Conservation (phyloP, 2,329 filamentous ascomycete genomes). For the Calonectria leucothoes region DNA sequence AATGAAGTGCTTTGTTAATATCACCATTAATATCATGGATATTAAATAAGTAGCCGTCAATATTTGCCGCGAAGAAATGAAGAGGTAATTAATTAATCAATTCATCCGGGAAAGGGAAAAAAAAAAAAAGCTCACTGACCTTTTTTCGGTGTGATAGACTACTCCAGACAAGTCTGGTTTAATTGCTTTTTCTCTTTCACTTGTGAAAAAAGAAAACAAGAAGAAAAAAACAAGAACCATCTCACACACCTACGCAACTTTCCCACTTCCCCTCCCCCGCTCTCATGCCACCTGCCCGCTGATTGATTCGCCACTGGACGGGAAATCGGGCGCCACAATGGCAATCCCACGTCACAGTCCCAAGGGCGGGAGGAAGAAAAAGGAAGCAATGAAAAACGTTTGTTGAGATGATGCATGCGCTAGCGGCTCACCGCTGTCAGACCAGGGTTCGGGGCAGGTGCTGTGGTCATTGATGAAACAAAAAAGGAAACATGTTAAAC, state of each 20-base stretch:
- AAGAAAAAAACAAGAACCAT: not conserved
- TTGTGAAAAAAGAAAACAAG: not conserved
- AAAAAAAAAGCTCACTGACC: not conserved
- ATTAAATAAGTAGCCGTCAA: not conserved
- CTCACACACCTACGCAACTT: not conserved
- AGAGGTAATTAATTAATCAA: too few relatives aligned
- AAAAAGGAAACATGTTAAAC: conserved; percentile 5
- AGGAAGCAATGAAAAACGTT: conserved; percentile 9
- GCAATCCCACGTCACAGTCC: conserved; percentile 22
- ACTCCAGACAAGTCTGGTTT: not conserved
- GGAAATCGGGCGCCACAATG: conserved; percentile 31
- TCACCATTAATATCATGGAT: not conserved
- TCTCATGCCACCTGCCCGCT: not conserved
- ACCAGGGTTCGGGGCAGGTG: not conserved
- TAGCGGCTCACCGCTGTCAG: conserved; percentile 7
- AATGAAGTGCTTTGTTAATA: not conserved
- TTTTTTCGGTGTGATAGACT: not conserved
- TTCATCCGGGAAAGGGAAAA: too few relatives aligned
- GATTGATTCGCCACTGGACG: not conserved
- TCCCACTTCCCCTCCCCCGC: conserved; percentile 1
- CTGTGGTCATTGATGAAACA: not conserved
- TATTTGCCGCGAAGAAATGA: not conserved
- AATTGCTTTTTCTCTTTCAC: not conserved
- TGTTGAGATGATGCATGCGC: conserved; percentile 4
- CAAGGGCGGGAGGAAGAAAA: not conserved